These are phyloP conservation scores for Litsea cubeba DNA, from an alignment of 164 flowering plant genomes.

Conservation along the genomic window DNA sequence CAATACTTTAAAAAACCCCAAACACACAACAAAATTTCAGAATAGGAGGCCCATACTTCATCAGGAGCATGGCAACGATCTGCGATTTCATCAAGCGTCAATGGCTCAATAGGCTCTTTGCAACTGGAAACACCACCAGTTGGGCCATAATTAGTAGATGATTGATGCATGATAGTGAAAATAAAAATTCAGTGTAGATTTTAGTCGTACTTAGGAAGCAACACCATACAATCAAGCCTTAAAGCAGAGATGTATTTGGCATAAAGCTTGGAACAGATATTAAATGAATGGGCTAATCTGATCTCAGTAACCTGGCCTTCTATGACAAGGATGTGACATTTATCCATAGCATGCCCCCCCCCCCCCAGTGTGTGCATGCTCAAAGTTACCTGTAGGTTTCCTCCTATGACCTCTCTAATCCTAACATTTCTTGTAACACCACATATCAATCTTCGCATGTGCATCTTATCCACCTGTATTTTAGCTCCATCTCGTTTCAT, in stretches of 20 bases:
- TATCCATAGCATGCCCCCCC: no score
- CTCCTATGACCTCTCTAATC: no score
- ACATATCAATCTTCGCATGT: no score
- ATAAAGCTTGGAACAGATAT: not conserved
- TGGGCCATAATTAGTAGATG: not conserved
- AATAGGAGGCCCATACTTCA: constrained; percentile 38
- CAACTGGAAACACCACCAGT: constrained; percentile 43
- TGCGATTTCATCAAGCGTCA: constrained; percentile 86
- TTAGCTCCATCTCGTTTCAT: no score
- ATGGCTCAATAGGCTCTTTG: constrained; percentile 85
- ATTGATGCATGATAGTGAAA: not conserved
- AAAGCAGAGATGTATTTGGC: no score
- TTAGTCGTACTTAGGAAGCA: no score
- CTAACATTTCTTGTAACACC: no score
- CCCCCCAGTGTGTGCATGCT: no score
- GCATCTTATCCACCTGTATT: no score
- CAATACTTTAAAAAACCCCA: not conserved
- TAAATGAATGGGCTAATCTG: not conserved
- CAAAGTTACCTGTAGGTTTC: no score
- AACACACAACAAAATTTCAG: not conserved
- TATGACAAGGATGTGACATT: not conserved
- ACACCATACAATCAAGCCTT: no score
- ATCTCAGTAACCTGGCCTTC: not conserved
- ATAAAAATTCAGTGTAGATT: no score
- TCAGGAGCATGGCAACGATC: constrained; percentile 87